phyloP scores from a whole-genome alignment of 2,329 filamentous ascomycete genomes.

The Pyricularia sp. region DNA sequence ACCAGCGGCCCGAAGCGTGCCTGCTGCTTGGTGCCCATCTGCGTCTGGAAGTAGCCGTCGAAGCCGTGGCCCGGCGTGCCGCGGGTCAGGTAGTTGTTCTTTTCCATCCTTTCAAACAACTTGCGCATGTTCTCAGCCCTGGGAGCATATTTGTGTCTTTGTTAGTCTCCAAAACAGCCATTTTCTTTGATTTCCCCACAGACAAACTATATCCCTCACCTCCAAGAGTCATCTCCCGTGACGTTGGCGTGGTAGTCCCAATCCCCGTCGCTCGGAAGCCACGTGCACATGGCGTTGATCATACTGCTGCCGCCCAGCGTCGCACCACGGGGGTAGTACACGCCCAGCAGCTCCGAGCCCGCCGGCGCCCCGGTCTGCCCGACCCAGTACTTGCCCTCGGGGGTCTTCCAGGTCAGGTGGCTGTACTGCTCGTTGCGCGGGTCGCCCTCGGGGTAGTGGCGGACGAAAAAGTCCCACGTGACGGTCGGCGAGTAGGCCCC shows the following conservation, averaged over 20 bases:
- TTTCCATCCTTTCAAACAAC: slow-evolving; percentile 32
- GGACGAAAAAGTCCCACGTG: slow-evolving; percentile 47
- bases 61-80: slow-evolving; percentile 31
- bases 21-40: slow-evolving; percentile 10
- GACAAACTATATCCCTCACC: slow-evolving; percentile 7
- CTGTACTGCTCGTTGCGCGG: slow-evolving; percentile 34
- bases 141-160: neutral
- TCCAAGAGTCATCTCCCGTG: slow-evolving; percentile 18
- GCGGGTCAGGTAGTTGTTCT: slow-evolving; percentile 28
- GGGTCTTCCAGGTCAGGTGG: slow-evolving; percentile 26
- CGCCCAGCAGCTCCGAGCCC: slow-evolving; percentile 19
- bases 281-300: slow-evolving; percentile 19
- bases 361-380: slow-evolving; percentile 17
- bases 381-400: slow-evolving; percentile 19
- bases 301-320: slow-evolving; percentile 21
- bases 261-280: slow-evolving; percentile 18
- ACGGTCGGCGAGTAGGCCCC: slow-evolving; percentile 36
- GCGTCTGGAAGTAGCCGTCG: slow-evolving; percentile 25
- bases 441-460: slow-evolving; percentile 38
- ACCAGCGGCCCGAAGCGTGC: slow-evolving; percentile 7
- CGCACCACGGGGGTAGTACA: slow-evolving; percentile 21
- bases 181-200: no score
- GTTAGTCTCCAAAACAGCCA: no score
- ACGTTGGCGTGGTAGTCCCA: slow-evolving; percentile 17
- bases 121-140: slow-evolving; percentile 27